Conservation (phyloP, 805 yeast genomes). For the Candida oleophila region DNA sequence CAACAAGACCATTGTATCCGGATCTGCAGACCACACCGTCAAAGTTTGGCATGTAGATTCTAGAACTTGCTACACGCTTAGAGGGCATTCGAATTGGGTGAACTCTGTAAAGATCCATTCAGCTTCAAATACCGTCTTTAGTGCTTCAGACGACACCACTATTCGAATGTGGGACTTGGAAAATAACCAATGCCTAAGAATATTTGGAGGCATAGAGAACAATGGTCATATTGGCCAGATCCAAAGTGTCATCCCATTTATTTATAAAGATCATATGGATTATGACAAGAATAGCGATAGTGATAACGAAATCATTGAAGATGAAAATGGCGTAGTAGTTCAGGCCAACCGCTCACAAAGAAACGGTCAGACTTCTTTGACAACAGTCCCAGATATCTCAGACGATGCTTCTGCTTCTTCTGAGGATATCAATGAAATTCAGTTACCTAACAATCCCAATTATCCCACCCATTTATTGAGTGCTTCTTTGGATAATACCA, state of each 20-base stretch:
- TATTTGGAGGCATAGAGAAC: slow-evolving; percentile 71
- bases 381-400: slow-evolving; percentile 9
- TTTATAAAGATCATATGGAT: slow-evolving; percentile 59
- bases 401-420: slow-evolving; percentile 15
- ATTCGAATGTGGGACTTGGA: slow-evolving; percentile 92
- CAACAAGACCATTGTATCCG: slow-evolving; percentile 81
- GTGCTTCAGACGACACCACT: slow-evolving; percentile 90
- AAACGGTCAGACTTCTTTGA: slow-evolving; percentile 8
- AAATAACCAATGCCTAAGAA: slow-evolving; percentile 73
- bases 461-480: slow-evolving; percentile 84
- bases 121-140: slow-evolving; percentile 72
- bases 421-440: slow-evolving; percentile 12
- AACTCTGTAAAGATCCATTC: slow-evolving; percentile 86
- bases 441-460: slow-evolving; percentile 22
- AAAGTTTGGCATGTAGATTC: slow-evolving; percentile 97
- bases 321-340: slow-evolving; percentile 15
- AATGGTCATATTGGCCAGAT: slow-evolving; percentile 94
- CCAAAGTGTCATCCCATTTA: slow-evolving; percentile 85
- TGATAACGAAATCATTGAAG: slow-evolving; percentile 27
- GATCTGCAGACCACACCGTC: slow-evolving; percentile 88
- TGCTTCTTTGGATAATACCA: slow-evolving; percentile 88
- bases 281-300: slow-evolving; percentile 42
- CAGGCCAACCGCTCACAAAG: slow-evolving; percentile 1
- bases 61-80: slow-evolving; percentile 84
- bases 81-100: slow-evolving; percentile 94